Percentiles rank a stretch among this genome's conserved stretches.
phyloP scores from a whole-genome alignment of 495 filamentous ascomycete species.

The Astrothelium macrocarpum region DNA sequence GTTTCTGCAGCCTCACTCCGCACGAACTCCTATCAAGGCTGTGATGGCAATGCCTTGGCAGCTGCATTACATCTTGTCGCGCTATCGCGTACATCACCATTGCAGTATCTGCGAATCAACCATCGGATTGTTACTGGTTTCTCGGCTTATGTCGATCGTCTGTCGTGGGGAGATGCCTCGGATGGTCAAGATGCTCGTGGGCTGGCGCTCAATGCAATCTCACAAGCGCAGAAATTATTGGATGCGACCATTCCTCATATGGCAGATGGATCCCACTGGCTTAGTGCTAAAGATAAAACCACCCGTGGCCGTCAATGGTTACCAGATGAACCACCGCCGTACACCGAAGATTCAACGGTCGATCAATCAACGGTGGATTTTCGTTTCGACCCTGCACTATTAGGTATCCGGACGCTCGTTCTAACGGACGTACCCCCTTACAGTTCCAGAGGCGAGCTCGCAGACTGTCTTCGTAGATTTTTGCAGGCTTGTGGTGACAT shows the following conservation, averaged over 20 bases:
- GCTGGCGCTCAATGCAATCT: background rate
- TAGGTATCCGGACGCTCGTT: background rate
- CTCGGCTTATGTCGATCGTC: background rate
- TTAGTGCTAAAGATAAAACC: background rate
- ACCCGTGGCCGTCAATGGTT: background rate
- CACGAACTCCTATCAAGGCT: background rate
- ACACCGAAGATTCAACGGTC: background rate
- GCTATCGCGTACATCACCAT: background rate
- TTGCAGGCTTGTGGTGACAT: background rate
- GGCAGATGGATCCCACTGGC: background rate
- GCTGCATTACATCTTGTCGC: background rate
- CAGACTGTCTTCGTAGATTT: background rate
- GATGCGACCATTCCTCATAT: conserved; percentile 2
- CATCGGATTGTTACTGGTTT: background rate
- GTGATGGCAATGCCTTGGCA: background rate
- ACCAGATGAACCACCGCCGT: conserved; percentile 1
- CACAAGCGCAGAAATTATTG: background rate
- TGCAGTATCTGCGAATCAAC: background rate
- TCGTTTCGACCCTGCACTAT: conserved; percentile 1
- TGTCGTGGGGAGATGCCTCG: background rate
- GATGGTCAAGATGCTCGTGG: background rate
- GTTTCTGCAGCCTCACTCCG: background rate
- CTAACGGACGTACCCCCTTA: background rate
- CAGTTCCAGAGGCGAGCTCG: background rate
- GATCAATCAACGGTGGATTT: background rate